Evolutionary conservation across 371 early-diverging fungal species (phyloP), one percentile per base, ranked within the genome.

Genomic region (Mycotypha africana): DNA sequence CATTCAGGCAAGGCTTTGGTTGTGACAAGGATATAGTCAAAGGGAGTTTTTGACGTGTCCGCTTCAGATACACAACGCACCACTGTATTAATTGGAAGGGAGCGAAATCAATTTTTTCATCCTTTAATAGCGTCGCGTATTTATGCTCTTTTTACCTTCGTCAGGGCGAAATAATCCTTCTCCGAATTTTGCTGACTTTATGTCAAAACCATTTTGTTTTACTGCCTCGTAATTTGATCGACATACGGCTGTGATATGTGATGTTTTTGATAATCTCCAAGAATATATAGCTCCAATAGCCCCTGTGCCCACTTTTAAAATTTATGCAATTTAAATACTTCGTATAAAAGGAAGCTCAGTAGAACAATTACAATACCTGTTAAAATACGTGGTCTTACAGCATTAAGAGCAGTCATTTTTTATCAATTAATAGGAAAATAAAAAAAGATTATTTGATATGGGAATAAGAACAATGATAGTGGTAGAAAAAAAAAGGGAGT

Each of bases 301-400:
- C 11, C 92, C 92, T n/a, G 83, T 78, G 30, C 92, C 92, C 33
- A 91, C 86, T 84, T n/a, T n/a, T n/a, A n/a, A n/a, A n/a, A n/a
- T n/a, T n/a, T n/a, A n/a, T n/a, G n/a, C n/a, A n/a, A n/a, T n/a
- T n/a, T n/a, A n/a, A n/a, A n/a, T n/a, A n/a, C n/a, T n/a, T n/a
- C n/a, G n/a, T n/a, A n/a, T n/a, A n/a, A n/a, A n/a, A n/a, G n/a
- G n/a, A n/a, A n/a, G n/a, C n/a, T n/a, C n/a, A n/a, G n/a, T n/a
- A n/a, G n/a, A n/a, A n/a, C n/a, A n/a, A n/a, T n/a, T n/a, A n/a
- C n/a, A n/a, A n/a, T n/a, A n/a, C n/a, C n/a, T n/a, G n/a, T n/a
- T n/a, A n/a, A n/a, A n/a, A n/a, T n/a, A n/a, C n/a, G n/a, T n/a
- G n/a, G n/a, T n/a, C n/a, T n/a, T n/a, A n/a, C n/a, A n/a, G n/a